phyloP scores from a whole-genome alignment of 1,284 basidiomycete genomes.

The Heliocybe sulcata region DNA sequence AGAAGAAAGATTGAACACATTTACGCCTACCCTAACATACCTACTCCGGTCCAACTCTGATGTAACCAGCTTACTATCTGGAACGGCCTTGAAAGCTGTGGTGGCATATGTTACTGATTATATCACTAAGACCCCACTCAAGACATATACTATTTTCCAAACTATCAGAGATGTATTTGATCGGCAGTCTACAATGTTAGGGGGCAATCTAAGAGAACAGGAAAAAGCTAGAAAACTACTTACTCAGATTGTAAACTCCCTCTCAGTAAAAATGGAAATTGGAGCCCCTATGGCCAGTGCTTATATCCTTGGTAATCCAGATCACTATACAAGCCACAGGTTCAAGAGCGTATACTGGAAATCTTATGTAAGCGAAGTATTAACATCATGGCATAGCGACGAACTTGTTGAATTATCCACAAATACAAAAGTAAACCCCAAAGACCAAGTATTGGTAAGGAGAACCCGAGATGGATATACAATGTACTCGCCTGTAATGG shows the following conservation, averaged over 20 bases:
- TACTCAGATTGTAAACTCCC: conserved; percentile 8
- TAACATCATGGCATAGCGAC: background rate
- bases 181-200: background rate
- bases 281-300: conserved; percentile 8
- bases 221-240: conserved; percentile 1
- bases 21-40: conserved; percentile 21
- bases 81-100: conserved; percentile 28
- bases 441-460: background rate
- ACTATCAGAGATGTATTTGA: conserved; percentile 18
- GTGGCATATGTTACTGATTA: conserved; percentile 32
- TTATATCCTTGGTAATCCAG: conserved; percentile 8
- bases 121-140: conserved; percentile 27
- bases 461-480: too few relatives aligned
- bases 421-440: too few relatives aligned
- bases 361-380: conserved; percentile 1
- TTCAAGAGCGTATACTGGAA: conserved; percentile 9
- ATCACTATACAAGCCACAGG: conserved; percentile 9
- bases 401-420: background rate
- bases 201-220: background rate
- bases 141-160: conserved; percentile 27
- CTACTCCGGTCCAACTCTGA: conserved; percentile 27
- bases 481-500: too few relatives aligned
- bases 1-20: conserved; percentile 27
- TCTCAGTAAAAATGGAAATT: conserved; percentile 5
- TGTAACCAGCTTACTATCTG: conserved; percentile 25